Percentiles rank a stretch among this genome's conserved stretches.
Conservation (phyloP, 305 asterid genomes). For the Fraxinus xanthoxyloides region DNA sequence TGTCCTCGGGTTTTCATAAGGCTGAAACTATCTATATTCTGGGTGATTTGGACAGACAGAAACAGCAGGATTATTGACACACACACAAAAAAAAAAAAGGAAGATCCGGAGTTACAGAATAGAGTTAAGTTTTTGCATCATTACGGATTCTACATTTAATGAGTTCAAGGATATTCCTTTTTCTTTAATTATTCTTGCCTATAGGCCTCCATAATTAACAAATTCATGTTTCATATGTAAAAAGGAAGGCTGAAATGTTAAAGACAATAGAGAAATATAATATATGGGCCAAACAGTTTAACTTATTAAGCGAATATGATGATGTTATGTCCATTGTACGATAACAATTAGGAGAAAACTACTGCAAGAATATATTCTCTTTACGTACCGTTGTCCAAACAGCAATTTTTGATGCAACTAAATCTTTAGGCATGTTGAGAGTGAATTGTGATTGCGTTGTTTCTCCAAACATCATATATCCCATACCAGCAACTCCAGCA, state of each 20-base stretch:
- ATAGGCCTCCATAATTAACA: neutral
- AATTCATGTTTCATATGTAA: neutral
- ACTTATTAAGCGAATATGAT: neutral
- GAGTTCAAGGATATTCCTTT: neutral
- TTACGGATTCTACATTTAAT: neutral
- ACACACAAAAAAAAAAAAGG: neutral
- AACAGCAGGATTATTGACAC: neutral
- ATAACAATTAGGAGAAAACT: neutral
- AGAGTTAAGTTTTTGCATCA: neutral
- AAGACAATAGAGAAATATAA: slow-evolving; percentile 17
- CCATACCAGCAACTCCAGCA: slow-evolving; percentile 70
- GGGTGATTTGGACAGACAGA: neutral
- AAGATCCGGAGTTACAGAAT: slow-evolving; percentile 14
- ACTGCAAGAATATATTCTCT: neutral
- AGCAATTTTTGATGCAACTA: slow-evolving; percentile 78
- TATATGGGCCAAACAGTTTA: neutral
- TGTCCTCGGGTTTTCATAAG: neutral
- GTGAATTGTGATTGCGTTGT: slow-evolving; percentile 83
- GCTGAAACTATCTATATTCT: neutral
- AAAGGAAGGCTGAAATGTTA: neutral
- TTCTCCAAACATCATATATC: slow-evolving; percentile 80
- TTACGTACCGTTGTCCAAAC: slow-evolving; percentile 84
- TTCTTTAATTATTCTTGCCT: neutral
- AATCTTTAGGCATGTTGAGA: slow-evolving; percentile 73
- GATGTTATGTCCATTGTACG: neutral